Percentiles rank a stretch among this genome's conserved stretches.
Conservation (phyloP, 495 filamentous ascomycete genomes). For the Neurospora sp. region DNA sequence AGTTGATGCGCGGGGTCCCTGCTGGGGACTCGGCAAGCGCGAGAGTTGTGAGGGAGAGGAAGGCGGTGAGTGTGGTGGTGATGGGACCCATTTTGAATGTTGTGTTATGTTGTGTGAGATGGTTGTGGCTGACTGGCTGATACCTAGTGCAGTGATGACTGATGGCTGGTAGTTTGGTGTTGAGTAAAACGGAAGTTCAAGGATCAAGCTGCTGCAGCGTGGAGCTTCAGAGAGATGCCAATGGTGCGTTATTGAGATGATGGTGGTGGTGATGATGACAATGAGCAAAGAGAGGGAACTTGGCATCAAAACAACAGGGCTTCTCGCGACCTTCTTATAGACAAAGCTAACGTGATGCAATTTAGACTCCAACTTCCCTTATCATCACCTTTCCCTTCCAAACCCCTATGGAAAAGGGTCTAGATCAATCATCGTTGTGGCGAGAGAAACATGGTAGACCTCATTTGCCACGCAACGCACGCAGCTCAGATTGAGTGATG, state of each 20-base stretch:
- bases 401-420: background rate
- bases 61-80: constrained; percentile 9
- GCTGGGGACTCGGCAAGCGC: constrained; percentile 10
- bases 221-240: background rate
- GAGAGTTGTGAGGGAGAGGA: constrained; percentile 18
- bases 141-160: background rate
- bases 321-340: background rate
- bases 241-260: background rate
- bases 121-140: background rate
- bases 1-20: constrained; percentile 19
- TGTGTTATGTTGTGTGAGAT: background rate
- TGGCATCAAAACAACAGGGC: background rate
- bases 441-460: background rate
- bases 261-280: background rate
- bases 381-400: background rate
- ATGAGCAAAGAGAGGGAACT: background rate
- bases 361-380: background rate
- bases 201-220: background rate
- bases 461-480: background rate
- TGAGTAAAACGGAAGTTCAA: background rate
- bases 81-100: constrained; percentile 20
- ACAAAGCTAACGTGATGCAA: background rate
- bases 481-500: background rate
- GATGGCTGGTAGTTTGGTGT: background rate
- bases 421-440: background rate